Base-by-base conservation (phyloP, 2,329 filamentous ascomycete genomes). In the Fusarium sp. region DNA sequence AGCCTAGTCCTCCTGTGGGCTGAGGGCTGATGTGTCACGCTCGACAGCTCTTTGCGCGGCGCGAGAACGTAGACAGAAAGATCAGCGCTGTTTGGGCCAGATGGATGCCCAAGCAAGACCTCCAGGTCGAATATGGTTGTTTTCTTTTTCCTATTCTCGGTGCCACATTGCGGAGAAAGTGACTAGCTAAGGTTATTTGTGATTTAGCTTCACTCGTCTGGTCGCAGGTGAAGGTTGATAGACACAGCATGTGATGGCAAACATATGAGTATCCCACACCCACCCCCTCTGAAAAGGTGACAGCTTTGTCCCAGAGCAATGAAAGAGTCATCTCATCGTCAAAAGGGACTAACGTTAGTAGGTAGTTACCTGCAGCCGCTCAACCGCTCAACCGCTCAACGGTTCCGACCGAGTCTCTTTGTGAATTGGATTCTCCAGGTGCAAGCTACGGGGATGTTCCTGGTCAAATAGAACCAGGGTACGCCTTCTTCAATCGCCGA, bases 291-390 rank as follows among this genome's bases (percentile, higher is more conserved):
- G 15, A 20, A 40, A 22, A 51, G 53, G 65, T 56, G 29, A 65
- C 61, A 45, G 45, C 52, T 51, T 46, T 25, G 20, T 49, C 40
- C 43, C 24, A 40, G 15, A 57, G 47, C 46, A 56, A 32, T 25
- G 11, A 64, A 47, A 34, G 38, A 58, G 70, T 65, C 68, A 74
- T 41, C 64, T 70, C 70, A 69, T 70, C 68, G 69, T 67, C 66
- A 62, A 45, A 55, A 52, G 47, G 47, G 44, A 58, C 62, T 46
- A 52, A 38, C 11, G 18, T 12, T 10, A 38, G 34, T 6, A n/a
- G 11, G 53, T 49, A 56, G 59, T 46, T 65, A 58, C 45, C 49
- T 49, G 52, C 25, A 58, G 43, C 30, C 34, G 52, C 58, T 45
- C 29, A 56, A 52, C 30, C 34, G 52, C 58, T 45, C 29, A 56